Conservation (phyloP, 768 basidiomycete genomes). For the Podaxis sp. region DNA sequence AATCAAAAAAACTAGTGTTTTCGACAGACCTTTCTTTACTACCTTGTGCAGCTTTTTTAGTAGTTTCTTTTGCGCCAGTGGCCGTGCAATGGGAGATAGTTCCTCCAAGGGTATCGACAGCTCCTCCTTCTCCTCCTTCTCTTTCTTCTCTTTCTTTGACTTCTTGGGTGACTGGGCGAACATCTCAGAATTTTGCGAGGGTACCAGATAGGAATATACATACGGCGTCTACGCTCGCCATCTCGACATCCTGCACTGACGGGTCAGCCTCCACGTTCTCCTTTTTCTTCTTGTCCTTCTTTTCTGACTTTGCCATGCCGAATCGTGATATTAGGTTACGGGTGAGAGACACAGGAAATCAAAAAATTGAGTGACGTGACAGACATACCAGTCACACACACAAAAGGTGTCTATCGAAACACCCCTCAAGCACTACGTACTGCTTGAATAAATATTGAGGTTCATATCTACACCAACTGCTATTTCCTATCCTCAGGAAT, state of each 20-base stretch:
- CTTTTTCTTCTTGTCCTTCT: slow-evolving; percentile 69
- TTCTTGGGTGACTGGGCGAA: slow-evolving; percentile 48
- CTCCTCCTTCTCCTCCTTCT: slow-evolving; percentile 61
- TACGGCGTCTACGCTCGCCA: slow-evolving; percentile 35
- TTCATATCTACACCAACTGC: too few species aligned
- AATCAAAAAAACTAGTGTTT: neutral
- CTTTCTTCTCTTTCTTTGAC: slow-evolving; percentile 46
- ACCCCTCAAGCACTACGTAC: too few species aligned
- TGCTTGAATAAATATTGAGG: too few species aligned
- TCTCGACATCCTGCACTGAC: slow-evolving; percentile 45
- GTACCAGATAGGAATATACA: slow-evolving; percentile 12
- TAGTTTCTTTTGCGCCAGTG: slow-evolving; percentile 90
- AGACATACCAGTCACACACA: slow-evolving; percentile 4
- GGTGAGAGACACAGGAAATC: slow-evolving; percentile 1
- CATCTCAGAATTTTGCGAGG: slow-evolving; percentile 9
- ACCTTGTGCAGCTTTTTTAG: slow-evolving; percentile 93
- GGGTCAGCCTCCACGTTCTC: slow-evolving; percentile 23
- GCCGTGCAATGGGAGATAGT: slow-evolving; percentile 90
- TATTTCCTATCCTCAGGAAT: too few species aligned
- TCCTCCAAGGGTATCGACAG: slow-evolving; percentile 70
- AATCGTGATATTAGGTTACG: neutral
- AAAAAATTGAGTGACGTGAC: slow-evolving; percentile 16
- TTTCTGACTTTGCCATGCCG: slow-evolving; percentile 64
- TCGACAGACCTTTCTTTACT: slow-evolving; percentile 75
- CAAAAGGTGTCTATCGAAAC: too few species aligned